A percentile compares a stretch with the other conserved stretches of the same genome.
phyloP scores from a whole-genome alignment of 2,329 filamentous ascomycete species.

The Salinomyces thailandicus region DNA sequence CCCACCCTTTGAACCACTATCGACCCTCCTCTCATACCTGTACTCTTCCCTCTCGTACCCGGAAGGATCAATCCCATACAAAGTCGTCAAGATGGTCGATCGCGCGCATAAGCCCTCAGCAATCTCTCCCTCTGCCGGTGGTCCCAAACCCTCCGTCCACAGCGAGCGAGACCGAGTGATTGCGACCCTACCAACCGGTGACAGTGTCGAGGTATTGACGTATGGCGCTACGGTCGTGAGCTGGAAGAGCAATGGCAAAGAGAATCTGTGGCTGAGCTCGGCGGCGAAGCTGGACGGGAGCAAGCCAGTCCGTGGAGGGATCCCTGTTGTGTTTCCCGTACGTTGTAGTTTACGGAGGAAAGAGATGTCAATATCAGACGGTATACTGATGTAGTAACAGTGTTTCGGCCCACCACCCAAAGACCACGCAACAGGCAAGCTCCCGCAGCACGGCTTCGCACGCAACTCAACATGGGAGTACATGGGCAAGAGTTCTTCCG shows the following conservation, averaged over 20 bases:
- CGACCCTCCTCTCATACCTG: too few species aligned
- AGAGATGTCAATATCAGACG: constrained; percentile 2
- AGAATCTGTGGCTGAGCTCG: constrained; percentile 23
- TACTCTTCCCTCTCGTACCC: too few species aligned
- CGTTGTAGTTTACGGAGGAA: constrained; percentile 26
- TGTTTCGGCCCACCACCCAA: constrained; percentile 73
- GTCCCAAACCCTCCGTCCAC: constrained; percentile 65
- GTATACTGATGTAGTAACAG: too few species aligned
- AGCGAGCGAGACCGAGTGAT: constrained; percentile 61
- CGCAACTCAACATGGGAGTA: constrained; percentile 88
- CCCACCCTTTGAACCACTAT: too few species aligned
- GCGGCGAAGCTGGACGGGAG: constrained; percentile 67
- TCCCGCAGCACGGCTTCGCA: constrained; percentile 92
- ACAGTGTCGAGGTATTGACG: constrained; percentile 77
- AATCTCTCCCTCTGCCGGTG: constrained; percentile 54
- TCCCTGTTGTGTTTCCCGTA: constrained; percentile 89
- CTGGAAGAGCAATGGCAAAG: constrained; percentile 69
- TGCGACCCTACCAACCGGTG: constrained; percentile 75
- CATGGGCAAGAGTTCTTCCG: constrained; percentile 72
- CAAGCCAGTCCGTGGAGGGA: constrained; percentile 82
- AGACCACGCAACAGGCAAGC: constrained; percentile 63
- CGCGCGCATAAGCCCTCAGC: constrained; percentile 73
- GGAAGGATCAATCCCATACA: too few species aligned
- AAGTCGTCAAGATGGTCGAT: constrained; percentile 52
- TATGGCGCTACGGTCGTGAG: constrained; percentile 85